Evolutionary conservation across 2,329 filamentous ascomycete genomes (phyloP), one percentile per base, ranked within the genome.

Genomic region (Emergomyces africanus): DNA sequence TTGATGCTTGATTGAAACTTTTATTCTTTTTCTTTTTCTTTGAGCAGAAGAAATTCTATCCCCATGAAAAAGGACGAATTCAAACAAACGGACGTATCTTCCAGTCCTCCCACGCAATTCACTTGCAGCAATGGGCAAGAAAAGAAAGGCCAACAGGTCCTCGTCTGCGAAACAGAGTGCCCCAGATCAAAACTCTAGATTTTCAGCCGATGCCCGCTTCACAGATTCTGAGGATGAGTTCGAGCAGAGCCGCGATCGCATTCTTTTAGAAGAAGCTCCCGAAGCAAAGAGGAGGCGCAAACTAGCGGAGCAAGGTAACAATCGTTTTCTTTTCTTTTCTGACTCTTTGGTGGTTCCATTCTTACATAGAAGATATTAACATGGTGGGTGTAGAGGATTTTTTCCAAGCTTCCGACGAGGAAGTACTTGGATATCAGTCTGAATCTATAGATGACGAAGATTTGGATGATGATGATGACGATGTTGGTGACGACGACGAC

Each of bases 181-280:
- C 28, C 58, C 70, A 42, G 61, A 66, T 9, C 66, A 67, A 53
- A 66, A 66, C 48, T 68, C 69, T 39, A 74, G 70, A 59, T 76
- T 71, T 56, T 68, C 70, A 57, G 61, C 72, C 23, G 70, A 77
- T 62, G 85, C 92, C 72, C 90, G 95, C 74, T 86, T 99, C 66
- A 89, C 91, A 64, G 87, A 96, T 71, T 95, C 90, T 1, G 90
- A 96, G 72, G 94, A 99, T 72, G 90, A 96, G 70, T 95, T 96
- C 71, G 89, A 92, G 68, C 79, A 91, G 61, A 87, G 91, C 64
- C 83, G 88, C 64, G 94, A 99, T 74, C 87, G 89, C 69, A 85
- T 99, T 63, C 74, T 92, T 67, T 80, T 99, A 42, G 89, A 95
- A 35, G 90, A 96, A 65, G 87, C 81, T 39, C 89, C 87, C 15